Conservation (phyloP, 2,329 filamentous ascomycete genomes). For the Lachnellula willkommii region DNA sequence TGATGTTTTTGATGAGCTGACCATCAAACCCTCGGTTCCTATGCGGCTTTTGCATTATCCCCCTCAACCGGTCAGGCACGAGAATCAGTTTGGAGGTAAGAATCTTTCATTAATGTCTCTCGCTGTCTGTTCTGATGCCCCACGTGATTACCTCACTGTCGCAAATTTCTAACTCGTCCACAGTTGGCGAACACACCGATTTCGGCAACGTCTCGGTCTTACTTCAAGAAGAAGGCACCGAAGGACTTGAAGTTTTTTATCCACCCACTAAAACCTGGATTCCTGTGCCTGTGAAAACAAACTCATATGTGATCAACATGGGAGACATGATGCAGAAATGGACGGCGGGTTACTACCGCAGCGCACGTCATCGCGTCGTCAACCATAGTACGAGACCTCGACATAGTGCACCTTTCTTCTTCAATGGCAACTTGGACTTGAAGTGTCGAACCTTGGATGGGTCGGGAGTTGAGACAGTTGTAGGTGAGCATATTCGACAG, state of each 20-base stretch:
- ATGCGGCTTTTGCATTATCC: constrained; percentile 43
- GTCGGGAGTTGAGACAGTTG: not conserved
- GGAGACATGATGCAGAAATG: constrained; percentile 42
- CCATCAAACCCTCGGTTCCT: constrained; percentile 38
- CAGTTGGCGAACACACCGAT: constrained; percentile 36
- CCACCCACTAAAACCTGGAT: constrained; percentile 14
- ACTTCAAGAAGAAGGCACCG: constrained; percentile 28
- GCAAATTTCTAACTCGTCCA: not conserved
- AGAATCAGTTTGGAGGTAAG: constrained; percentile 14
- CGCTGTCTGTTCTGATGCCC: not conserved
- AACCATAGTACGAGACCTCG: constrained; percentile 42
- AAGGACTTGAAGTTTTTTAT: constrained; percentile 28
- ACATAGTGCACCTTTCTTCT: constrained; percentile 50
- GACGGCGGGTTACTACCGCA: constrained; percentile 46
- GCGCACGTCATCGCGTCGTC: constrained; percentile 47
- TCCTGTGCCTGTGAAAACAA: constrained; percentile 35
- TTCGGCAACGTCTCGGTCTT: constrained; percentile 32
- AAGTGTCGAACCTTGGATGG: not conserved
- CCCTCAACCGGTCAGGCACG: constrained; percentile 23
- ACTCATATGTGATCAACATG: constrained; percentile 43
- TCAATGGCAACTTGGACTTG: constrained; percentile 42
- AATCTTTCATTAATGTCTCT: not conserved
- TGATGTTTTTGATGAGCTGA: not conserved
- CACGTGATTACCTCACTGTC: not conserved
- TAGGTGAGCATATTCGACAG: not conserved